Percentiles rank a stretch among this genome's conserved stretches.
These are phyloP conservation scores for Nigrospora oryzae DNA, from an alignment of 2,329 filamentous ascomycete species.

Conservation along the genomic window DNA sequence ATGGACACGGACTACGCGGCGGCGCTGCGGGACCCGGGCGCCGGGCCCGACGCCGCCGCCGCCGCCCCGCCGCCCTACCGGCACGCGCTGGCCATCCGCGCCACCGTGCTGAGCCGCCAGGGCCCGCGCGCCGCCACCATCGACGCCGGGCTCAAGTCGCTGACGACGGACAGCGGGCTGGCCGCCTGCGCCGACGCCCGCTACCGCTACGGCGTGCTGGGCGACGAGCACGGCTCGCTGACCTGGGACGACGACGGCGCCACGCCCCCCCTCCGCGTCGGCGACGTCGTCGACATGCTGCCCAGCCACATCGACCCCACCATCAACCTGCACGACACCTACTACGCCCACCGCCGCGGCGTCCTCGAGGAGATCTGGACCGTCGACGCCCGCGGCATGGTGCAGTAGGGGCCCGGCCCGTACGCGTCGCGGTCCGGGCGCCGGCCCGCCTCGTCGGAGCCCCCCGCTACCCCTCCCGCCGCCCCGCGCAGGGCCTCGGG, in stretches of 20 bases:
- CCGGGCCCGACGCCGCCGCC: constrained; percentile 20
- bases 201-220: constrained; percentile 33
- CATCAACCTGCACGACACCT: constrained; percentile 41
- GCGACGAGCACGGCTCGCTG: constrained; percentile 40
- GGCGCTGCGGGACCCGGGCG: too few species aligned
- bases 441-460: too few species aligned
- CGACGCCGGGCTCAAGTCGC: constrained; percentile 38
- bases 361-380: constrained; percentile 42
- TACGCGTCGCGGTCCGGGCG: too few species aligned
- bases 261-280: constrained; percentile 26
- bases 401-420: constrained; percentile 26
- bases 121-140: constrained; percentile 34
- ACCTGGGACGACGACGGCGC: constrained; percentile 27
- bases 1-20: constrained; percentile 45
- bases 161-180: constrained; percentile 42
- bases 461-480: too few species aligned
- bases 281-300: constrained; percentile 41
- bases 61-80: constrained; percentile 39
- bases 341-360: constrained; percentile 38
- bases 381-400: constrained; percentile 40
- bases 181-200: constrained; percentile 35
- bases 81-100: constrained; percentile 38
- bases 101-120: constrained; percentile 39
- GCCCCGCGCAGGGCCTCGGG: too few species aligned
- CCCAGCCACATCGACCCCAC: constrained; percentile 47